These are phyloP conservation scores for Leucocoprinus leucothites DNA, from an alignment of 768 basidiomycete species.

Conservation along the genomic window DNA sequence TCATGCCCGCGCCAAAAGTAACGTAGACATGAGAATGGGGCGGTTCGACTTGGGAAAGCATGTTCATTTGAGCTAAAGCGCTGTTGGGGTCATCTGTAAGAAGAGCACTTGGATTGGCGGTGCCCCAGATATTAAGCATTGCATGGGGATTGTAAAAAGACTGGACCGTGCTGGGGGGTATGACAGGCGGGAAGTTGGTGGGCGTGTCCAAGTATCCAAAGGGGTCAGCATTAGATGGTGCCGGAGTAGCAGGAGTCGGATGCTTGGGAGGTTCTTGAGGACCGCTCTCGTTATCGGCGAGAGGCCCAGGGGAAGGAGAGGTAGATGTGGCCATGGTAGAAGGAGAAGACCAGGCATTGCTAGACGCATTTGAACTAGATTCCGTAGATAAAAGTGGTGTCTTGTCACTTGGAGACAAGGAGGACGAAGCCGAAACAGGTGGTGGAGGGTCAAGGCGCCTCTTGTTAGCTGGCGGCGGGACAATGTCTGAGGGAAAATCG, in stretches of 20 bases:
- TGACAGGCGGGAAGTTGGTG: conserved; percentile 25
- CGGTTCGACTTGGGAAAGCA: conserved; percentile 51
- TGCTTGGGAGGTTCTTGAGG: neutral
- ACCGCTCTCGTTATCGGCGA: neutral
- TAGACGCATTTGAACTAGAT: conserved; percentile 7
- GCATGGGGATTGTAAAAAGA: conserved; percentile 30
- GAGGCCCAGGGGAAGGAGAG: conserved; percentile 3
- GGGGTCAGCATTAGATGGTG: conserved; percentile 38
- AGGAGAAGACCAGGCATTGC: neutral
- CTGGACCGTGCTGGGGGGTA: conserved; percentile 28
- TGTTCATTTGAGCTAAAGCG: conserved; percentile 26
- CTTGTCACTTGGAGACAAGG: neutral
- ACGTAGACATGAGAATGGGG: conserved; percentile 74
- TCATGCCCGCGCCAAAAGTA: conserved; percentile 83
- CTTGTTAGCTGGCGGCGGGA: conserved; percentile 29
- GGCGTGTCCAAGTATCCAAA: conserved; percentile 56
- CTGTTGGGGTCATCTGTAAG: conserved; percentile 13
- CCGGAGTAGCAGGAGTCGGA: conserved; percentile 6
- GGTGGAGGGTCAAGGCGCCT: neutral
- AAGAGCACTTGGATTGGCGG: conserved; percentile 15
- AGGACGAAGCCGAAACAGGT: neutral
- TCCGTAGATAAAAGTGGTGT: neutral
- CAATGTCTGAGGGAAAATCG: conserved; percentile 18
- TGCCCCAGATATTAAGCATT: conserved; percentile 34
- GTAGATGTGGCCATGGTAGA: conserved; percentile 14